Conservation (phyloP, 2,329 filamentous ascomycete genomes). For the Xylariaceae sp. region DNA sequence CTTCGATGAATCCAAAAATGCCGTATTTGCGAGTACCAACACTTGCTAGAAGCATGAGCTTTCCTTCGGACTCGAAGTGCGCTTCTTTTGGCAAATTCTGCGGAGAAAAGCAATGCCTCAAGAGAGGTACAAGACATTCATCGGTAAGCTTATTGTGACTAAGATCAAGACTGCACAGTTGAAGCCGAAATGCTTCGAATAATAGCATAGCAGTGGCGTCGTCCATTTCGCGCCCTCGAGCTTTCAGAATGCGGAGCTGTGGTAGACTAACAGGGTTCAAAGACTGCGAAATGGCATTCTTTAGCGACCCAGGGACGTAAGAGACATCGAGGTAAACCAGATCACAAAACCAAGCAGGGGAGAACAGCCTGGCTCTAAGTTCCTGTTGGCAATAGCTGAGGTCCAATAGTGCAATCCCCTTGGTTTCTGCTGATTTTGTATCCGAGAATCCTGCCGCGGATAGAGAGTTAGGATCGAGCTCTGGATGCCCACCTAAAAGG, state of each 20-base stretch:
- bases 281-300: constrained; percentile 33
- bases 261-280: constrained; percentile 38
- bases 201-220: constrained; percentile 35
- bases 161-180: constrained; percentile 58
- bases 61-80: constrained; percentile 47
- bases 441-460: constrained; percentile 13
- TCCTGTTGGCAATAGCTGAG: constrained; percentile 40
- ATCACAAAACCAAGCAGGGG: constrained; percentile 33
- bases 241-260: constrained; percentile 51
- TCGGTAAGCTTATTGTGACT: constrained; percentile 53
- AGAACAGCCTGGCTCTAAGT: constrained; percentile 42
- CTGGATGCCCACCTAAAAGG: constrained; percentile 46
- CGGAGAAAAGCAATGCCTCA: constrained; percentile 33
- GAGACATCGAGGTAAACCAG: constrained; percentile 56
- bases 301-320: constrained; percentile 44
- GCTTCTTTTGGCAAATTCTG: constrained; percentile 35
- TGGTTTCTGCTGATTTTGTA: not conserved
- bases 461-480: constrained; percentile 42
- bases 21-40: constrained; percentile 38
- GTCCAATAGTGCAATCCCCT: constrained; percentile 42
- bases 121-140: constrained; percentile 34
- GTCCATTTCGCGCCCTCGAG: constrained; percentile 46
- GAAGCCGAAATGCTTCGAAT: constrained; percentile 35
- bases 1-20: constrained; percentile 43
- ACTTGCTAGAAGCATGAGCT: constrained; percentile 29